Base-by-base conservation (phyloP, 2,329 filamentous ascomycete species). In the Volutella citrinella region DNA sequence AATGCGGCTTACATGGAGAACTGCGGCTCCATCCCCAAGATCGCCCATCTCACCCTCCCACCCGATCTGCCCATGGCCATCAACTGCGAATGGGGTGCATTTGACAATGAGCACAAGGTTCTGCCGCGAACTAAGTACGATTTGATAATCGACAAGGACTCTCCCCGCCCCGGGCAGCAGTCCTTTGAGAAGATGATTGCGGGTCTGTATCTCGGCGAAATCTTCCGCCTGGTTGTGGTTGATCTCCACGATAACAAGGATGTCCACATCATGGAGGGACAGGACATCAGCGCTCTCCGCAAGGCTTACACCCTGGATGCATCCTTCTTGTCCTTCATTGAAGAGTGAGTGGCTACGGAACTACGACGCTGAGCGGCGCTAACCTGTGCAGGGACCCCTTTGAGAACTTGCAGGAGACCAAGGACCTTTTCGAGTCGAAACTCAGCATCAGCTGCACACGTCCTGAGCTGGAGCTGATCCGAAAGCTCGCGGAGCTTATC, bases 1-100 rank as follows among this genome's bases (percentile, higher is more conserved):
- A 98, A 98, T 56, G 93, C 91, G 24, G 93, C 93, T 23, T 98
- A 98, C 70, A 95, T 98, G 85, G 93, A 98, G 66, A 68, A 94
- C 55, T 87, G 80, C 46, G 89, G 88, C 46, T 87, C 84, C 10
- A 88, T 98, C 46, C 91, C 90, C 46, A 98, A 98, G 74, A 79
- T 98, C 34, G 87, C 85, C 10, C 81, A 96, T 67, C 78, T 95
- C 73, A 93, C 94, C 55, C 77, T 97, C 22, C 85, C 89, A 30
- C 72, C 87, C 1, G 82, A 93, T 42, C 80, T 80, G 41, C 88
- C 84, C 28, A 94, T 96, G 74, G 89, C 88, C 32, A 95, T 97
- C 69, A 96, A 96, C 72, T 96, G 90, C 70, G 91, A 97, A 64
- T 96, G 90, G 78, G 91, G 91, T 48, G 90, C 91, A 20, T 96